Base-by-base conservation (phyloP, 148 eudicot species). In the Rheum nobile region DNA sequence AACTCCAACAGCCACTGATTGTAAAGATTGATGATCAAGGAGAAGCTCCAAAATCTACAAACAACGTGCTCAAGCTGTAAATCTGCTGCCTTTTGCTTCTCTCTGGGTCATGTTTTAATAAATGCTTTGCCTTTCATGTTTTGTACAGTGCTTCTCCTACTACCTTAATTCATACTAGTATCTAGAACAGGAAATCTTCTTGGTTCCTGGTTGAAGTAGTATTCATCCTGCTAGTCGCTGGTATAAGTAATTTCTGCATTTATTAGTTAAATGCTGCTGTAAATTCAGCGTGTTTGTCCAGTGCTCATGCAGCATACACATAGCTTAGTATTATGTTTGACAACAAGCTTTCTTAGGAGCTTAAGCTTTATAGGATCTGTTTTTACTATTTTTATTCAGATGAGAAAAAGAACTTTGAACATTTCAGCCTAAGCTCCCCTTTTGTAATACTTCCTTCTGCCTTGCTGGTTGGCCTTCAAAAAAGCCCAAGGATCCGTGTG, bases 1-100 rank as follows among this genome's bases (percentile, higher is more conserved):
- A 82, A 78, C 86, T 93, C 57, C 82, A 81, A 26, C 85, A 86
- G 68, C 90, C 88, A 41, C 84, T 93, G 46, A 75, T 93, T 41
- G 72, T 87, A 39, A 80, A 80, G 82, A 78, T 80, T 48, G 89
- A 85, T 81, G 48, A 81, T 54, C 84, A 80, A 22, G 84, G 83
- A 76, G 75, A 78, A 47, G 50, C 82, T 77, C 24, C 80, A 85
- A 77, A 76, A 76, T 65, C 21, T 16, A 32, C 41, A 34, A 65
- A 32, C 70, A 34, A 65, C 57, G 34, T 43, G 7, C 11, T 46
- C 12, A 59, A 65, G 41, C 67, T 83, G 86, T 82, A 82, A 78
- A 87, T 82, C 84, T 77, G 76, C 75, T 52, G 14, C 71, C 71
- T 24, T 75, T 47, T 77, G 65, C 74, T 31, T 37, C 52, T 12